Percentiles rank a stretch among this genome's conserved stretches.
phyloP scores from a whole-genome alignment of 169 alveolate genomes.

The Miamiensis avidus region DNA sequence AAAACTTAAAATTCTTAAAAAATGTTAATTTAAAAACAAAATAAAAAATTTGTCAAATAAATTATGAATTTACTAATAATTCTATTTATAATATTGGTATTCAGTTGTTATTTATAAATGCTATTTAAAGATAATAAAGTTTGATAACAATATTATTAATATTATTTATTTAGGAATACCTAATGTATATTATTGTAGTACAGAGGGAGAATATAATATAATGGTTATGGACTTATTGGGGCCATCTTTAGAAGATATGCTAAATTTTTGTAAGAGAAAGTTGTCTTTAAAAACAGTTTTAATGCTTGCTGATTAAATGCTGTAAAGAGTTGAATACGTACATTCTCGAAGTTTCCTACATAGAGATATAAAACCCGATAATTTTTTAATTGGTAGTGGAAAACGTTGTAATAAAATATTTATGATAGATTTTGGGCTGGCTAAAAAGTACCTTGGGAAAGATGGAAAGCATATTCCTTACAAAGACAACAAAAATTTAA shows the following conservation, averaged over 20 bases:
- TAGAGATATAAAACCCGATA: constrained; percentile 88
- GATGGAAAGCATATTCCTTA: constrained; percentile 93
- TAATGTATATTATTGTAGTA: constrained; percentile 45
- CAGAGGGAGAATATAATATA: constrained; percentile 70
- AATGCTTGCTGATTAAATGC: constrained; percentile 70
- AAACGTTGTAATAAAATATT: constrained; percentile 62
- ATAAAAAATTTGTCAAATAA: neutral
- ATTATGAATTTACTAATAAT: neutral
- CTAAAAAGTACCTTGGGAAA: constrained; percentile 53
- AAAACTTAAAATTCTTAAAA: neutral
- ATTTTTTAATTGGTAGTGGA: constrained; percentile 74
- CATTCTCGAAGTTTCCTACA: constrained; percentile 78
- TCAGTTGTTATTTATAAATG: neutral
- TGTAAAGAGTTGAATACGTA: constrained; percentile 70
- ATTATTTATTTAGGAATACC: constrained; percentile 24
- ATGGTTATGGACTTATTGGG: constrained; percentile 85
- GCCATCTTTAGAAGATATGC: constrained; percentile 70
- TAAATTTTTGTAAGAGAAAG: constrained; percentile 57
- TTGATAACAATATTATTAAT: constrained; percentile 3
- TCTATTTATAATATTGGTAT: neutral
- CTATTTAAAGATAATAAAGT: neutral
- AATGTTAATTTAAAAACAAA: neutral
- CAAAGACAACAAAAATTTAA: constrained; percentile 96
- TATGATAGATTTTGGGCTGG: constrained; percentile 84
- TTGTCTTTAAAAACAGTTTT: constrained; percentile 60